Evolutionary conservation across 2,329 filamentous ascomycete species (phyloP).

Genomic region (Xylaria hypoxylon): DNA sequence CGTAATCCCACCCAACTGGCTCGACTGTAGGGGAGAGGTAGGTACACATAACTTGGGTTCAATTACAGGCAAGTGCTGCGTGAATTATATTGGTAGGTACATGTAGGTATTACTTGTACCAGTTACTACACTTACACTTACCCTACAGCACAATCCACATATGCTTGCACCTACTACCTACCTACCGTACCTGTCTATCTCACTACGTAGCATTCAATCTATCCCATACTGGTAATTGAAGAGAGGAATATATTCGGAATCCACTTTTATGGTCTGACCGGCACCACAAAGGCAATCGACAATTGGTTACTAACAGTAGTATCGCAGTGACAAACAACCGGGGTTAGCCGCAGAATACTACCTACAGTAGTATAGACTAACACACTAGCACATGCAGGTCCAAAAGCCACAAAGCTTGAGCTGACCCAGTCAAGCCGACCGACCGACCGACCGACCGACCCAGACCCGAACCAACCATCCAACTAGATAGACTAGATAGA

Average conservation of each 20-base stretch:
- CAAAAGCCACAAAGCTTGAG: constrained; percentile 34
- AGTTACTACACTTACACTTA: too few species aligned
- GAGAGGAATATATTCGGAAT: constrained; percentile 7
- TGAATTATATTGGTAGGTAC: too few species aligned
- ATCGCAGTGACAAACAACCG: constrained; percentile 8
- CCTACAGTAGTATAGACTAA: too few species aligned
- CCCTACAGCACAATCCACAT: too few species aligned
- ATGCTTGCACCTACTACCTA: too few species aligned
- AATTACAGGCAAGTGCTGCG: too few species aligned
- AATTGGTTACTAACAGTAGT: constrained; percentile 2
- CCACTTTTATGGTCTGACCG: constrained; percentile 20
- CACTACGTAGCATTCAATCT: too few species aligned
- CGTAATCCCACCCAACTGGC: not conserved
- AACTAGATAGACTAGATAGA: too few species aligned
- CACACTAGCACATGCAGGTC: not conserved
- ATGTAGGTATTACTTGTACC: too few species aligned
- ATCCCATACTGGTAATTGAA: not conserved
- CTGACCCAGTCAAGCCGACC: constrained; percentile 15
- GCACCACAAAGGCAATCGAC: constrained; percentile 1
- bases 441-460: not conserved
- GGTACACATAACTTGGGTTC: too few species aligned
- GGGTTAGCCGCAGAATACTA: not conserved
- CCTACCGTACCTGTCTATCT: too few species aligned
- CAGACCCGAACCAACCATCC: not conserved
- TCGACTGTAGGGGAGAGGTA: too few species aligned